Evolutionary conservation across 768 basidiomycete species (phyloP), one percentile per base, ranked within the genome.

Genomic region (Mycena belliarum): DNA sequence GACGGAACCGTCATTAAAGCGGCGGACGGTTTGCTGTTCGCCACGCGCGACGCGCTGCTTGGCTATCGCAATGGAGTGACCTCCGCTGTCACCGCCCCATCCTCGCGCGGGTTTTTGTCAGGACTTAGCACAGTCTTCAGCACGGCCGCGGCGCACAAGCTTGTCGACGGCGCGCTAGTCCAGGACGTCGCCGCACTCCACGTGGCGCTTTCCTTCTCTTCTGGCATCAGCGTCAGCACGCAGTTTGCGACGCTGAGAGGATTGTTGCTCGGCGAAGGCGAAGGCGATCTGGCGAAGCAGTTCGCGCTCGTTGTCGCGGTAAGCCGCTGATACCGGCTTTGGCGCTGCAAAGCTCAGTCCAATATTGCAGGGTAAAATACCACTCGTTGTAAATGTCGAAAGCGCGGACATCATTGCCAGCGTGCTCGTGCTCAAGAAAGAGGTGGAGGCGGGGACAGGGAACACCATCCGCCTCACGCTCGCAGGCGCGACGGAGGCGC

Each of bases 1-100:
- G 68, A 72, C 33, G 74, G 71, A 28, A 71, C 75, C 3, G 67
- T 90, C 6, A 75, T 84, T 2, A 79, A 79, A 29, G 91, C 88
- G 10, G 82, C 82, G 10, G 91, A 88, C 61, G 86, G 83, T 1
- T 68, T 89, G 38, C 73, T 79, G 55, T 88, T 82, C 52, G 77
- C 72, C 42, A 23, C 50, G 8, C 41, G 16, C 49, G 53, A 38
- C 49, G 35, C 53, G 12, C 47, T 49, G 18, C 47, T 41, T 26
- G 89, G 91, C 0, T 89, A 91, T 65, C 83, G 84, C 33, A 72
- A 79, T 11, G 92, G 93, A 3, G 87, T 95, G 4, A 91, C 90
- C 4, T 80, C 79, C 2, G 88, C 81, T 2, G 76, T 94, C n/a
- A 77, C 81, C 0, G 80, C 86, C 0, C 93, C 92, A 0, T 66